phyloP scores from a whole-genome alignment of 2,329 filamentous ascomycete genomes.

The Fusarium pseudograminearum region DNA sequence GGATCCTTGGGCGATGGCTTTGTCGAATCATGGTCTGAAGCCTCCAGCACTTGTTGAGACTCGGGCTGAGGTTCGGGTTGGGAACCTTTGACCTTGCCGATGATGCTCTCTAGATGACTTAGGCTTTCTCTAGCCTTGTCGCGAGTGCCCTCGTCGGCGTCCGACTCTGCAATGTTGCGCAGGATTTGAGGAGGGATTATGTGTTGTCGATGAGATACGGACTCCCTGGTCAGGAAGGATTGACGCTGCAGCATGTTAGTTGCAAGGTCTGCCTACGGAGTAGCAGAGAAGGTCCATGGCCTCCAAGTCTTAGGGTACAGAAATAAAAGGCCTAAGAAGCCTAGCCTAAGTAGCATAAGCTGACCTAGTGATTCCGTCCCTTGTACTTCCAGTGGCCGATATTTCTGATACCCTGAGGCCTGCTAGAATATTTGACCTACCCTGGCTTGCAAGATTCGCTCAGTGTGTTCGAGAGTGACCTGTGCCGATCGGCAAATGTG shows the following conservation, averaged over 20 bases:
- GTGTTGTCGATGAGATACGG: constrained; percentile 28
- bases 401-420: no score
- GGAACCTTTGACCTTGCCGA: constrained; percentile 39
- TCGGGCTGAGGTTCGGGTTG: not conserved
- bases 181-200: constrained; percentile 58
- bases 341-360: no score
- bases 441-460: constrained; percentile 44
- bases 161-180: constrained; percentile 53
- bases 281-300: no score
- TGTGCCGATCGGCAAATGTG: constrained; percentile 52
- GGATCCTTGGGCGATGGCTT: constrained; percentile 24
- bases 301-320: no score
- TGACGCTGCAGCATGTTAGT: not conserved
- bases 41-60: not conserved
- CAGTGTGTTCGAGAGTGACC: constrained; percentile 51
- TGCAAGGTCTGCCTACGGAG: no score
- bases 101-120: constrained; percentile 53
- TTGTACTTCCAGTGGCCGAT: no score
- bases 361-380: no score
- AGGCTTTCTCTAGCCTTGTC: constrained; percentile 55
- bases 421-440: not conserved
- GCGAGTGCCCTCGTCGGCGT: constrained; percentile 52
- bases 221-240: not conserved
- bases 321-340: no score
- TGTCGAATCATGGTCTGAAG: not conserved